Base-by-base conservation (phyloP, 768 basidiomycete species). In the Naganishia antarctica region DNA sequence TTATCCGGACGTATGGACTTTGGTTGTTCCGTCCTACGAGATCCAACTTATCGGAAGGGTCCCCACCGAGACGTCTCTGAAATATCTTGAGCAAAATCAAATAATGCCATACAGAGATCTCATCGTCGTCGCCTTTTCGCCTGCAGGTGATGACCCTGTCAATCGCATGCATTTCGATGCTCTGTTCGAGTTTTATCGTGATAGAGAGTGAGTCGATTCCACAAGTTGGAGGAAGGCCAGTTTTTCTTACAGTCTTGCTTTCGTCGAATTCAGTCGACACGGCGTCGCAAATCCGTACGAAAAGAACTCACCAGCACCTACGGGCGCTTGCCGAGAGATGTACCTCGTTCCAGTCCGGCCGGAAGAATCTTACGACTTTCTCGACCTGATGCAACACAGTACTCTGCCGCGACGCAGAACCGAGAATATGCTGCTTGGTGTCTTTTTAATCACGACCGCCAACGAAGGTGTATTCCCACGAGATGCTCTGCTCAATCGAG, bases 331-430 rank as follows among this genome's bases (percentile, higher is more conserved):
- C 6, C 73, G 69, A 62, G 76, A 77, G 59, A 34, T 73, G 25
- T 77, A 77, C 51, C 43, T 75, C 21, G 71, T 77, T 28, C 76
- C 76, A 25, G 63, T 77, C 0, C 63, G 68, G 12, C 71, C 76
- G 0, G 31, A 31, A 23, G 73, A 75, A 37, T 64, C 68, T 4
- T 72, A 70, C 18, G 73, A 74, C 13, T 70, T 75, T 60, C 68
- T 74, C 12, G 72, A 73, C 40, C 66, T 75, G 13, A 70, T 77
- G 47, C 73, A 74, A 48, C 71, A 72, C 0, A 70, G 66, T 53
- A 58, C 43, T n/a, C 29, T 77, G 9, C 72, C 74, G n/a, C 32
- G 37, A 9, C 3, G 12, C 1, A 32, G 53, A 40, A 57, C 53
- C 4, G 34, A 57, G 34, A 57, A 41, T 6, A n/a, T 57, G n/a